Conservation (phyloP, 306 rosid genomes). For the Mucuna pruriens region DNA sequence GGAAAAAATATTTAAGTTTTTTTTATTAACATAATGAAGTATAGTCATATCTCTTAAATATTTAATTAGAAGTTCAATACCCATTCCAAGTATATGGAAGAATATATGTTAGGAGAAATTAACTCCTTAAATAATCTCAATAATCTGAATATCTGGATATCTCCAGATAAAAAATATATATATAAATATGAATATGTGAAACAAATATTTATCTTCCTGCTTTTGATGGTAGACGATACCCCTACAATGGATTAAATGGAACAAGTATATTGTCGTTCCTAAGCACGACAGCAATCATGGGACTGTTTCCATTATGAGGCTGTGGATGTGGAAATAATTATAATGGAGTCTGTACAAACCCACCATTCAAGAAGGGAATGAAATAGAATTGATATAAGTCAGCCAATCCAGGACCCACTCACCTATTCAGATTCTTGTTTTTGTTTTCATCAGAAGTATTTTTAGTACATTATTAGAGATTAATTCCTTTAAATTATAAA, state of each 20-base stretch:
- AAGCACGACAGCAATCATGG: constrained; percentile 38
- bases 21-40: too few species aligned
- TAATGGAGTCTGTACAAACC: constrained; percentile 24
- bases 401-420: not conserved
- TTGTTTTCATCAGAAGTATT: not conserved
- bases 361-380: not conserved
- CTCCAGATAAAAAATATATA: too few species aligned
- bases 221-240: not conserved
- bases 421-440: not conserved
- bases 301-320: constrained; percentile 6
- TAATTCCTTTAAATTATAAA: not conserved
- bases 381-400: not conserved
- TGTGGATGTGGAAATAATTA: not conserved
- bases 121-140: too few species aligned
- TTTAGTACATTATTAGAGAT: not conserved
- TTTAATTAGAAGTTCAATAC: too few species aligned
- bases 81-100: too few species aligned
- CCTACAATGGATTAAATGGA: not conserved
- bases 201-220: not conserved
- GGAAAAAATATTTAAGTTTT: too few species aligned
- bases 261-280: constrained; percentile 34
- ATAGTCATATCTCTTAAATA: too few species aligned
- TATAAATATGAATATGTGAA: too few species aligned
- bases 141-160: too few species aligned
- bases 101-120: too few species aligned